Conservation (phyloP, 176 grass and related monocot genomes). For the Luzula sylvatica region DNA sequence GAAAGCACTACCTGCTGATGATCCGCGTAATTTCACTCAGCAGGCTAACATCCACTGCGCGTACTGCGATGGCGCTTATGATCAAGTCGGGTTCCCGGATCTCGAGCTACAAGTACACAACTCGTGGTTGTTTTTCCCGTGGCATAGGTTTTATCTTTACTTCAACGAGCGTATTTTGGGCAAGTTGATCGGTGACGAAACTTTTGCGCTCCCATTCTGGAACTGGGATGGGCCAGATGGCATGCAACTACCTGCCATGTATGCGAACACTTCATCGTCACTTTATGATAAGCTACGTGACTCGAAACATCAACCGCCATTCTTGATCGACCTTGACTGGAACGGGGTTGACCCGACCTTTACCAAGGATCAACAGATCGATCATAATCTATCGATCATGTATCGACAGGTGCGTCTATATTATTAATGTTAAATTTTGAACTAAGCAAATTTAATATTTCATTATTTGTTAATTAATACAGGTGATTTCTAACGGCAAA, state of each 20-base stretch:
- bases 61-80: slow-evolving; percentile 43
- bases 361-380: slow-evolving; percentile 21
- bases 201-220: slow-evolving; percentile 70
- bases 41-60: slow-evolving; percentile 52
- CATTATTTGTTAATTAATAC: neutral
- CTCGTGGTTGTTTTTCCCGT: slow-evolving; percentile 78
- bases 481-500: slow-evolving; percentile 45
- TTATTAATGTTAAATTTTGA: neutral
- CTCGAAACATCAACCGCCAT: slow-evolving; percentile 39
- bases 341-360: slow-evolving; percentile 5
- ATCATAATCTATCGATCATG: slow-evolving; percentile 55
- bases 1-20: slow-evolving; percentile 50
- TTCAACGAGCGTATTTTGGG: slow-evolving; percentile 71
- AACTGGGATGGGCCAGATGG: slow-evolving; percentile 66
- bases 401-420: slow-evolving; percentile 43
- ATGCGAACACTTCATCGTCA: slow-evolving; percentile 25
- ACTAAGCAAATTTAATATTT: neutral
- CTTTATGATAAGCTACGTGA: slow-evolving; percentile 38
- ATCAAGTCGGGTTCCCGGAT: slow-evolving; percentile 43
- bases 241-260: slow-evolving; percentile 51
- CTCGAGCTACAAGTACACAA: slow-evolving; percentile 38
- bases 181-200: slow-evolving; percentile 66
- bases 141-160: slow-evolving; percentile 58
- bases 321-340: slow-evolving; percentile 40
- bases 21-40: slow-evolving; percentile 72